Conservation (phyloP, 192 early-diverging fungal genomes). For the Coemansia sp. region DNA sequence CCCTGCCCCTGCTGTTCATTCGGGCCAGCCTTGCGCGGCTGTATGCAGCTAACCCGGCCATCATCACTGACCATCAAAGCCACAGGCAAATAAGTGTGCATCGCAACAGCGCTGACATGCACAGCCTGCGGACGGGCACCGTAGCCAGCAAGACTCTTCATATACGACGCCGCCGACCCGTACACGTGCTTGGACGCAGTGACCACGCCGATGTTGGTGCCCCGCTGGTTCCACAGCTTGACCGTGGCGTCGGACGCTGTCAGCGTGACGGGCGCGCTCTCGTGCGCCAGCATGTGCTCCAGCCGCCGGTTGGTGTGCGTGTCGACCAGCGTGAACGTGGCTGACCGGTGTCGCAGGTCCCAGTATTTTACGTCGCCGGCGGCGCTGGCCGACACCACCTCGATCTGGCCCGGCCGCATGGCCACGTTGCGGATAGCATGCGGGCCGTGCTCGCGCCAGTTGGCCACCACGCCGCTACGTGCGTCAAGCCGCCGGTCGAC, state of each 20-base stretch:
- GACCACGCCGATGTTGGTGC: constrained; percentile 37
- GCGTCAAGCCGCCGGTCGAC: constrained; percentile 44
- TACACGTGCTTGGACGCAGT: constrained; percentile 19
- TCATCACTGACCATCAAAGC: constrained; percentile 47
- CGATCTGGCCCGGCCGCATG: constrained; percentile 35
- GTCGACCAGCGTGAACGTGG: constrained; percentile 23
- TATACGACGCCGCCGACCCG: constrained; percentile 23
- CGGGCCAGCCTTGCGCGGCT: constrained; percentile 13
- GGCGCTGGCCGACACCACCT: constrained; percentile 42
- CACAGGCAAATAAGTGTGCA: constrained; percentile 44
- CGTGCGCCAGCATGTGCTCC: constrained; percentile 42
- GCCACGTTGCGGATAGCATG: constrained; percentile 25
- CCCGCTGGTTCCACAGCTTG: constrained; percentile 51
- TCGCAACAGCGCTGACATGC: constrained; percentile 15
- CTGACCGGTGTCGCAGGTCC: constrained; percentile 42
- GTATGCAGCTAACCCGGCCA: constrained; percentile 45
- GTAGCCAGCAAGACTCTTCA: constrained; percentile 46
- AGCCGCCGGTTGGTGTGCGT: constrained; percentile 29
- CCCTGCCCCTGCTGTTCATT: constrained; percentile 7
- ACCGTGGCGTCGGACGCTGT: constrained; percentile 38
- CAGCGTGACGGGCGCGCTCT: constrained; percentile 42
- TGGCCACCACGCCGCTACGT: constrained; percentile 29
- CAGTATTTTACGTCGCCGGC: constrained; percentile 46
- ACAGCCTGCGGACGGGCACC: constrained; percentile 1
- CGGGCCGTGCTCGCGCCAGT: constrained; percentile 44